Conservation (phyloP, 2,329 filamentous ascomycete genomes). For the Cercospora janseana region DNA sequence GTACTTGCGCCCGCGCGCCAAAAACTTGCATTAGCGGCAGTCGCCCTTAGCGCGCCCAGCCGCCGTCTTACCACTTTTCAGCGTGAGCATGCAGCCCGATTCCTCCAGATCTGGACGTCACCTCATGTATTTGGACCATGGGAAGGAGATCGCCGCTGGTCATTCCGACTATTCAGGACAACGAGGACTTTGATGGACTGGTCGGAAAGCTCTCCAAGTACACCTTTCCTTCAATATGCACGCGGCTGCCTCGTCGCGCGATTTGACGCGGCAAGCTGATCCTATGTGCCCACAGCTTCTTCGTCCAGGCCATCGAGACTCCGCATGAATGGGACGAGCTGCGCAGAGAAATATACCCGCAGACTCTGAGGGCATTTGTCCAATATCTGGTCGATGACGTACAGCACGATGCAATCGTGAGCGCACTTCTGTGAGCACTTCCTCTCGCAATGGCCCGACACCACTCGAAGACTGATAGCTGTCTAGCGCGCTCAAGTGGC, state of each 20-base stretch:
- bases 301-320: slow-evolving; percentile 60
- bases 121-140: neutral
- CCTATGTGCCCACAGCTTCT: slow-evolving; percentile 49
- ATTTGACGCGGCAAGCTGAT: too few species aligned
- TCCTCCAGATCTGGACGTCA: neutral
- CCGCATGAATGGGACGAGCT: slow-evolving; percentile 73
- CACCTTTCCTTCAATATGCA: slow-evolving; percentile 25
- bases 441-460: neutral
- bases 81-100: too few species aligned
- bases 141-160: neutral
- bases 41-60: too few species aligned
- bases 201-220: slow-evolving; percentile 67
- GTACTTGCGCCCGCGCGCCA: too few species aligned
- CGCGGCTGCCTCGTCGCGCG: slow-evolving; percentile 3
- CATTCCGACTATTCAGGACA: slow-evolving; percentile 49
- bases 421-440: slow-evolving; percentile 63
- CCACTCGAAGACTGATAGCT: neutral
- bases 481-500: slow-evolving; percentile 68
- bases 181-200: slow-evolving; percentile 62
- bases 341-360: slow-evolving; percentile 62
- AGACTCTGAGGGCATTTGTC: slow-evolving; percentile 59
- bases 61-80: too few species aligned
- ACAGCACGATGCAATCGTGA: slow-evolving; percentile 68
- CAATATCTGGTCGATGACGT: slow-evolving; percentile 62
- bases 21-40: too few species aligned